phyloP scores from a whole-genome alignment of 192 early-diverging fungal genomes.

The Blastocladiella britannica region DNA sequence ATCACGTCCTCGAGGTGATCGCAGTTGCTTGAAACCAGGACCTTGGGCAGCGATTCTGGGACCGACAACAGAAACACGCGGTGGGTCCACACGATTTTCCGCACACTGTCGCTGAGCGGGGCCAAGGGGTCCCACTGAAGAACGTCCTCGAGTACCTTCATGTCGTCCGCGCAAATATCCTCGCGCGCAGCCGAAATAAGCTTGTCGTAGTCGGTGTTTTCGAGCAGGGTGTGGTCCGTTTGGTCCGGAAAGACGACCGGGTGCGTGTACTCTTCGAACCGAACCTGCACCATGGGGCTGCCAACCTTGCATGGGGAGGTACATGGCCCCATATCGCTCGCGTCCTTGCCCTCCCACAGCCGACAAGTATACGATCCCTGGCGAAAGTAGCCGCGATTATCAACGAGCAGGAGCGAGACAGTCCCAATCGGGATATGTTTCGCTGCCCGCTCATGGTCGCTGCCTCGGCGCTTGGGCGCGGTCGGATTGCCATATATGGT shows the following conservation, averaged over 20 bases:
- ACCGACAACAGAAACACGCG: not conserved
- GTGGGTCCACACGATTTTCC: not conserved
- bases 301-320: not conserved
- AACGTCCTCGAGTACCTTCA: not conserved
- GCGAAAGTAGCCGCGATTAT: not conserved
- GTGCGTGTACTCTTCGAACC: not conserved
- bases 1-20: not conserved
- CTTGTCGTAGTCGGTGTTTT: not conserved
- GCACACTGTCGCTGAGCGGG: not conserved
- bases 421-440: not conserved
- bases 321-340: not conserved
- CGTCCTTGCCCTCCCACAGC: not conserved
- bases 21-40: not conserved
- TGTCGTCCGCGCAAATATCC: not conserved
- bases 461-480: not conserved
- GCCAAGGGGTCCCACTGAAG: not conserved
- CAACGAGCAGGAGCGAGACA: not conserved
- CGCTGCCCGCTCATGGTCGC: not conserved
- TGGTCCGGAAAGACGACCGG: not conserved
- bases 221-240: not conserved
- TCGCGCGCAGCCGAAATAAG: not conserved
- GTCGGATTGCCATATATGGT: not conserved
- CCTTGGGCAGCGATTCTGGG: not conserved
- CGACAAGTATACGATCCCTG: not conserved
- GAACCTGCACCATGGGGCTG: not conserved